These are phyloP conservation scores for Silene vulgaris DNA, from an alignment of 179 eudicot genomes.

Conservation along the genomic window DNA sequence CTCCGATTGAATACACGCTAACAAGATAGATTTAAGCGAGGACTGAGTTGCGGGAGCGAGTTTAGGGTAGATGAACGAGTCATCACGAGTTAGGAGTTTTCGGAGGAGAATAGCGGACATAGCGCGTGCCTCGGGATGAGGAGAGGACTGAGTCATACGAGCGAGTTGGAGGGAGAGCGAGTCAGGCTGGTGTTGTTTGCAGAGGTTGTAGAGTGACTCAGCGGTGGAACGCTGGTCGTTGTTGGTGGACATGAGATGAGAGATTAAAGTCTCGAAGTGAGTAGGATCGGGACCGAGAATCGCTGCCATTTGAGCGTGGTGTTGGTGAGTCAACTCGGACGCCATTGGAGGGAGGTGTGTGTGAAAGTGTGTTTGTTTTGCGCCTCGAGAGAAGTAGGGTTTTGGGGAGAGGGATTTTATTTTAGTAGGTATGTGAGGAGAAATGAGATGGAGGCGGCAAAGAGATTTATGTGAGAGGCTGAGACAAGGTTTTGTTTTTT, in stretches of 20 bases:
- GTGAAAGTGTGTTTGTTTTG: neutral
- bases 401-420: conserved; percentile 7
- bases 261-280: conserved; percentile 72
- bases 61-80: conserved; percentile 26
- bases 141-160: conserved; percentile 47
- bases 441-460: no score
- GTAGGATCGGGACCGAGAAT: conserved; percentile 72
- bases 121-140: conserved; percentile 60
- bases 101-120: conserved; percentile 33
- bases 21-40: conserved; percentile 21
- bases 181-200: conserved; percentile 72
- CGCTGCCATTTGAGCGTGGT: conserved; percentile 34
- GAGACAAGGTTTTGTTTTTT: no score
- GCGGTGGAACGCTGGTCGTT: conserved; percentile 80
- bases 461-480: no score
- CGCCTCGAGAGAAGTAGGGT: conserved; percentile 27
- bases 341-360: conserved; percentile 32
- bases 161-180: conserved; percentile 69
- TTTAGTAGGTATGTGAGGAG: no score
- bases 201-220: conserved; percentile 63
- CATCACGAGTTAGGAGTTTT: conserved; percentile 29
- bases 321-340: conserved; percentile 38
- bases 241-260: conserved; percentile 79
- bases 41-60: conserved; percentile 23
- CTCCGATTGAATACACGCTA: conserved; percentile 25